Percentiles rank a stretch among this genome's conserved stretches.
These are phyloP conservation scores for Isoetes taiwanensis DNA, from an alignment of 75 land plant genomes.

Conservation along the genomic window DNA sequence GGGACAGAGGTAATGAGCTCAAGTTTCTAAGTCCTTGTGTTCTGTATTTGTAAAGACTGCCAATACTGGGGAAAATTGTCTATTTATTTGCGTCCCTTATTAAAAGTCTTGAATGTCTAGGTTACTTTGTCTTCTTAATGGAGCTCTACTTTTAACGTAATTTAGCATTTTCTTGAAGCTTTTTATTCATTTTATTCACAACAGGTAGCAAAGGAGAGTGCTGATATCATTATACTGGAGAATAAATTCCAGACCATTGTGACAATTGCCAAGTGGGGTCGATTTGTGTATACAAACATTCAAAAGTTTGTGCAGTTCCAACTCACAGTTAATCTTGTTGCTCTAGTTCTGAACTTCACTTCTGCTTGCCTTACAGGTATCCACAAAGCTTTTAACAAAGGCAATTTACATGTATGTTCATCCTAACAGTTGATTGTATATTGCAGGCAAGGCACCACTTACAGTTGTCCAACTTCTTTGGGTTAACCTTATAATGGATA, in stretches of 20 bases:
- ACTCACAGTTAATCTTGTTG: slow-evolving; percentile 94
- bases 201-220: slow-evolving; percentile 99
- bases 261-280: slow-evolving; percentile 95
- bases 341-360: slow-evolving; percentile 70
- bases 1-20: slow-evolving; percentile 99
- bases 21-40: too few species aligned
- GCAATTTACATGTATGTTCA: background rate
- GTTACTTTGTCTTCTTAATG: too few species aligned
- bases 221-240: slow-evolving; percentile 88
- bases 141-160: too few species aligned
- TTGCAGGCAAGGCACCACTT: slow-evolving; percentile 71
- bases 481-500: slow-evolving; percentile 99
- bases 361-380: slow-evolving; percentile 97
- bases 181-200: too few species aligned
- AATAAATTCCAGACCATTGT: slow-evolving; percentile 92
- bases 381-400: too few species aligned
- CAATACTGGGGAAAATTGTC: too few species aligned
- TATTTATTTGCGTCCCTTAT: too few species aligned
- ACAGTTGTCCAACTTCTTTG: slow-evolving; percentile 94
- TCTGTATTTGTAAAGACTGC: too few species aligned
- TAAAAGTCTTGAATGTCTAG: too few species aligned
- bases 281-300: slow-evolving; percentile 91
- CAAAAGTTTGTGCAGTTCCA: slow-evolving; percentile 99
- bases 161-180: too few species aligned
- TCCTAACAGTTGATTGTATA: background rate